These are phyloP conservation scores for Rubus idaeus DNA, from an alignment of 306 rosid species.

Conservation along the genomic window DNA sequence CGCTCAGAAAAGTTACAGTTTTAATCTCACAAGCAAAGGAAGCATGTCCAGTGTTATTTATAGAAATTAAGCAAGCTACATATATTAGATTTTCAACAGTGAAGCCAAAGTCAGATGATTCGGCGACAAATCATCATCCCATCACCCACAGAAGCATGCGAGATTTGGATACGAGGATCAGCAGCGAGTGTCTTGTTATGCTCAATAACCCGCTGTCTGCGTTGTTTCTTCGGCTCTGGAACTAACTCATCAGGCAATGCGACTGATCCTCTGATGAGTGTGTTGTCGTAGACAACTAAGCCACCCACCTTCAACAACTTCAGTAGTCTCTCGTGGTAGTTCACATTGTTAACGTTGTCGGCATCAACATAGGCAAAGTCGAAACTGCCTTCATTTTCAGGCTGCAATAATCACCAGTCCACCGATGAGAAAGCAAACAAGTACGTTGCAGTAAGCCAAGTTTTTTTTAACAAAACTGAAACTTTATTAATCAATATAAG, in stretches of 20 bases:
- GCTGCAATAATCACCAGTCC: slow-evolving; percentile 29
- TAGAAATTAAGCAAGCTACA: background rate
- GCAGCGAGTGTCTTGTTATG: slow-evolving; percentile 40
- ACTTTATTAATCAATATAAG: too few relatives aligned
- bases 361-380: slow-evolving; percentile 62
- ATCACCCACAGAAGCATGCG: slow-evolving; percentile 51
- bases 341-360: slow-evolving; percentile 47
- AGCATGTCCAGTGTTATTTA: background rate
- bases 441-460: too few relatives aligned
- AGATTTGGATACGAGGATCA: slow-evolving; percentile 42
- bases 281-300: slow-evolving; percentile 46
- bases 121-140: slow-evolving; percentile 54
- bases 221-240: slow-evolving; percentile 18
- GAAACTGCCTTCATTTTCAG: slow-evolving; percentile 43
- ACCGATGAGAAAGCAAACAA: background rate
- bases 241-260: slow-evolving; percentile 34
- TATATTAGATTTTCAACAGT: background rate
- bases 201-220: slow-evolving; percentile 24
- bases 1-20: background rate
- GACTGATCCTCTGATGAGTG: slow-evolving; percentile 54
- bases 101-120: background rate
- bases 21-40: background rate
- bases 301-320: slow-evolving; percentile 51
- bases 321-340: slow-evolving; percentile 52
- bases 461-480: too few relatives aligned